Evolutionary conservation across 257 asterid genomes (phyloP).

Genomic region (Craterostigma plantagineum): DNA sequence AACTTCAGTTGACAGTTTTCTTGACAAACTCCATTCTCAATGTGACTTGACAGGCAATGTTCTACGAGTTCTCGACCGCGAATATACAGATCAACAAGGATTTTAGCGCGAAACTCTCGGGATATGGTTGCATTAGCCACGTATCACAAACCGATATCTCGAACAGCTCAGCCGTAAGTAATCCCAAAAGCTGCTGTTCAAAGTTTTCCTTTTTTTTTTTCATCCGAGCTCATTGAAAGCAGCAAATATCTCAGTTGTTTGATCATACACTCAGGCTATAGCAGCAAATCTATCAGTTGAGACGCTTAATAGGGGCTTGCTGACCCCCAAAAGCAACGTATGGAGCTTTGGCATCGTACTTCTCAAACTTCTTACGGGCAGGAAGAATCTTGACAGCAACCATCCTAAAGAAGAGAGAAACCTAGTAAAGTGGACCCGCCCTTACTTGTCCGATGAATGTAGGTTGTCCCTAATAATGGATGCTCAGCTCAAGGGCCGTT

Average conservation of each 20-base stretch:
- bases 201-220: too few relatives aligned
- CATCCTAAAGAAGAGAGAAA: slow-evolving; percentile 78
- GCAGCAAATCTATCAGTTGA: slow-evolving; percentile 63
- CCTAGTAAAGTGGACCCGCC: slow-evolving; percentile 76
- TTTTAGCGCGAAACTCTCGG: slow-evolving; percentile 85
- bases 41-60: slow-evolving; percentile 63
- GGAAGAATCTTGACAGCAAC: slow-evolving; percentile 55
- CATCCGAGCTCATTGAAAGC: too few relatives aligned
- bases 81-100: slow-evolving; percentile 87
- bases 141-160: slow-evolving; percentile 66
- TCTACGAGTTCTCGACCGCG: slow-evolving; percentile 78
- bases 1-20: too few relatives aligned
- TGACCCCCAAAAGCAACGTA: slow-evolving; percentile 84
- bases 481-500: slow-evolving; percentile 72
- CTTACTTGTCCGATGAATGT: slow-evolving; percentile 68
- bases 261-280: slow-evolving; percentile 33
- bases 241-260: too few relatives aligned
- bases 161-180: slow-evolving; percentile 28
- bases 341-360: slow-evolving; percentile 90
- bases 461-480: slow-evolving; percentile 80
- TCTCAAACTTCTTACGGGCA: slow-evolving; percentile 79
- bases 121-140: slow-evolving; percentile 81
- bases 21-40: background rate
- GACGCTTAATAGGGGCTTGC: slow-evolving; percentile 69
- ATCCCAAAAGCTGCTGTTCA: background rate